Evolutionary conservation across 371 early-diverging fungal species (phyloP), one percentile per base, ranked within the genome.

Genomic region (Massospora cicadina): DNA sequence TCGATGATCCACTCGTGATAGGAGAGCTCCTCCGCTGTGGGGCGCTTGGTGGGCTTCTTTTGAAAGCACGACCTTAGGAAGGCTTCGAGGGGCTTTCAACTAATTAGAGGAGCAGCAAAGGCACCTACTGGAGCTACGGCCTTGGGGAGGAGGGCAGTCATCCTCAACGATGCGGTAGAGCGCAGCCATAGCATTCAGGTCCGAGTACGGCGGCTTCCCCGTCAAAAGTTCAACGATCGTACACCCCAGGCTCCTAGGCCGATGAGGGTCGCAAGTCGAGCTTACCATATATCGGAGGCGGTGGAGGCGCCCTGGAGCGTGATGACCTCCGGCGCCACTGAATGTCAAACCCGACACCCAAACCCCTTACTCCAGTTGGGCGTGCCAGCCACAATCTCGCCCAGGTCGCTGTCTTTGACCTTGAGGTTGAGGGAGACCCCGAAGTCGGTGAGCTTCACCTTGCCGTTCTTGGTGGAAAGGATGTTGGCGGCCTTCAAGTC

Each of bases 401-500:
- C 78, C 28, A 78, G 71, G 70, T 75, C 72, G 59, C 70, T 54
- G 61, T 70, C 68, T 70, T 66, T 68, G 67, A 88, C 67, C 71
- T 87, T 79, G 43, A 89, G 76, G 58, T 91, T 90, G n/a, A 91
- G 74, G 12, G 89, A 86, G 0, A 89, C 93, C 55, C 95, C 97
- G 74, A 96, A 96, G 69, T 96, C 97, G 0, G 95, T 89, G n/a
- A 96, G 73, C 72, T 96, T 96, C 28, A 93, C 91, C 65, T 85
- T 83, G 0, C 95, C 97, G 28, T 89, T 83, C 68, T 95, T 95
- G 13, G 94, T 96, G 0, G 93, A 88, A 67, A 95, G 71, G 59
- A 96, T 91, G 71, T 96, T 96, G 71, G 91, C 93, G 0, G 90
- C 91, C 72, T 99, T 99, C 58, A 98, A 74, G 75, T 99, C 98